These are phyloP conservation scores for Penicillium sp. DNA, from an alignment of 2,329 filamentous ascomycete species.

Conservation along the genomic window DNA sequence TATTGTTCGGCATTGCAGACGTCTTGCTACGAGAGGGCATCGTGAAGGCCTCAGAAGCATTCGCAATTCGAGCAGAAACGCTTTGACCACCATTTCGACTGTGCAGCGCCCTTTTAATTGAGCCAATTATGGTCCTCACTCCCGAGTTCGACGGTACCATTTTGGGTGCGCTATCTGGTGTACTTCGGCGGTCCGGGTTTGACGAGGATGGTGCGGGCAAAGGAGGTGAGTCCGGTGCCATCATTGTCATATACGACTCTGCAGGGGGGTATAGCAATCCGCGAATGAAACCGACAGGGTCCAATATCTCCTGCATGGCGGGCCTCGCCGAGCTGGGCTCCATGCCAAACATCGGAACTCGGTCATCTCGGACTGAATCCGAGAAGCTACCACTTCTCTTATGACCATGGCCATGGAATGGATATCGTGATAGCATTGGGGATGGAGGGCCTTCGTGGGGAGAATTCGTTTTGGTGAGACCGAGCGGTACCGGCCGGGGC, in stretches of 20 bases:
- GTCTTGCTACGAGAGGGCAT: slow-evolving; percentile 36
- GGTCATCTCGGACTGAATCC: slow-evolving; percentile 73
- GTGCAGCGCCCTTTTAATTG: slow-evolving; percentile 77
- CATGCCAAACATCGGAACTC: slow-evolving; percentile 51
- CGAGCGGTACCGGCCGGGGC: slow-evolving; percentile 44
- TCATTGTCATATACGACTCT: slow-evolving; percentile 72
- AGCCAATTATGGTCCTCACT: slow-evolving; percentile 82
- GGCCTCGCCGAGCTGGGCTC: slow-evolving; percentile 42
- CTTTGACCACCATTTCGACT: slow-evolving; percentile 48
- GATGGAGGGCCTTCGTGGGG: slow-evolving; percentile 31
- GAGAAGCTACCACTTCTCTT: slow-evolving; percentile 85
- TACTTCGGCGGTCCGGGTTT: slow-evolving; percentile 30
- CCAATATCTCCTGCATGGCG: slow-evolving; percentile 61
- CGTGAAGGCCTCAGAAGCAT: slow-evolving; percentile 32
- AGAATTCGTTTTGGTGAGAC: slow-evolving; percentile 31
- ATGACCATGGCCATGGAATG: slow-evolving; percentile 57
- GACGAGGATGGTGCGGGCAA: slow-evolving; percentile 31
- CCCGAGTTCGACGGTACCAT: slow-evolving; percentile 52
- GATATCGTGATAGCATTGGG: slow-evolving; percentile 43
- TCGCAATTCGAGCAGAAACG: slow-evolving; percentile 35
- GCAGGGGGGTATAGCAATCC: slow-evolving; percentile 80
- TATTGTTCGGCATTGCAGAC: slow-evolving; percentile 44
- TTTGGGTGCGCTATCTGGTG: slow-evolving; percentile 28
- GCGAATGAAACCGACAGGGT: slow-evolving; percentile 79
- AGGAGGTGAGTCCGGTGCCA: slow-evolving; percentile 51